phyloP scores from a whole-genome alignment of 306 rosid species.

The Psophocarpus tetragonolobus region DNA sequence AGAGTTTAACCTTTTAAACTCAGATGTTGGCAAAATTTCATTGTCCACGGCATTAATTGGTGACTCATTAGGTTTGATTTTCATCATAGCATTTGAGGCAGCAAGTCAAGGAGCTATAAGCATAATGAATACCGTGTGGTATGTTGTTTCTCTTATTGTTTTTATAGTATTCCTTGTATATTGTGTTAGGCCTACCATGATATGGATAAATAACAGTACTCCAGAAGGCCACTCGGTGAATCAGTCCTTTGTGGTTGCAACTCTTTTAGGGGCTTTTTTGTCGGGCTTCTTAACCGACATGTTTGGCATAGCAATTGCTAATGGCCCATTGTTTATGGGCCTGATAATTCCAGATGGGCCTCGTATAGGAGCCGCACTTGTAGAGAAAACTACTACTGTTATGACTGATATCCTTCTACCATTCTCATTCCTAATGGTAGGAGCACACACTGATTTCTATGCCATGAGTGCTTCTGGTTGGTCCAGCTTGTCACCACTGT shows the following conservation, averaged over 20 bases:
- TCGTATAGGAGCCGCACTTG: slow-evolving; percentile 57
- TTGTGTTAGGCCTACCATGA: slow-evolving; percentile 34
- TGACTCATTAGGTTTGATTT: slow-evolving; percentile 42
- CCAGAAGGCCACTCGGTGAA: slow-evolving; percentile 59
- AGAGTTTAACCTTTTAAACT: slow-evolving; percentile 76
- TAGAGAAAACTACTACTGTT: slow-evolving; percentile 47
- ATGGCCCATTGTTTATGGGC: slow-evolving; percentile 77
- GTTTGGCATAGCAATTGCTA: slow-evolving; percentile 57
- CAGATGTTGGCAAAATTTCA: slow-evolving; percentile 62
- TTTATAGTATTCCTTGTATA: not conserved
- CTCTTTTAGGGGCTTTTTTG: slow-evolving; percentile 45
- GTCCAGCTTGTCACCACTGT: slow-evolving; percentile 48
- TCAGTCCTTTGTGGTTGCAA: slow-evolving; percentile 34
- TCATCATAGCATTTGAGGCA: slow-evolving; percentile 49
- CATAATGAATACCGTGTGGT: slow-evolving; percentile 42
- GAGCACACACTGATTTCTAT: slow-evolving; percentile 47
- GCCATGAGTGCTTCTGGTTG: slow-evolving; percentile 44
- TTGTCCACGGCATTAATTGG: slow-evolving; percentile 51
- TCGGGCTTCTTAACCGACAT: slow-evolving; percentile 59
- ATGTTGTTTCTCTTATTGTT: slow-evolving; percentile 22
- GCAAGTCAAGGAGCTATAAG: slow-evolving; percentile 44
- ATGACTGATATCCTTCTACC: slow-evolving; percentile 60
- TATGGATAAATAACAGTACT: slow-evolving; percentile 40
- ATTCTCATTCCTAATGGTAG: slow-evolving; percentile 55
- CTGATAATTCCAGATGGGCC: slow-evolving; percentile 73